These are phyloP conservation scores for Bruguiera gymnorhiza DNA, from an alignment of 345 rosid species.

Conservation along the genomic window DNA sequence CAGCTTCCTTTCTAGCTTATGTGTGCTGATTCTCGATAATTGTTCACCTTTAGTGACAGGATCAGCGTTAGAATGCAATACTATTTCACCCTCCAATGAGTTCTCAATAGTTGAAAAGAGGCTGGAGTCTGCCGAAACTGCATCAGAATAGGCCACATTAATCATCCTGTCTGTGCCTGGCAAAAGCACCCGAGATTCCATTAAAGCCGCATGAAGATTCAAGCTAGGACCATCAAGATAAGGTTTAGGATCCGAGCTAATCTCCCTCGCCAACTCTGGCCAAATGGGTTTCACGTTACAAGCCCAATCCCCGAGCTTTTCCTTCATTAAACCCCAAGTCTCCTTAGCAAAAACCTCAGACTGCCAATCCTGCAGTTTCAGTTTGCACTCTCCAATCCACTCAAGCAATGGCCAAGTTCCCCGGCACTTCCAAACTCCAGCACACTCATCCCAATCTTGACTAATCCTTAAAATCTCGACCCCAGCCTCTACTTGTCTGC, in stretches of 20 bases:
- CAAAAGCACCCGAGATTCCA: not conserved
- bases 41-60: not conserved
- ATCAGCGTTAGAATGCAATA: not conserved
- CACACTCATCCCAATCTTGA: constrained; percentile 7
- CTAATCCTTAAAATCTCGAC: constrained; percentile 4
- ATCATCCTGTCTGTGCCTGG: too few relatives aligned
- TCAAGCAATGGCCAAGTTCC: constrained; percentile 11
- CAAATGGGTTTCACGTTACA: not conserved
- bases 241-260: not conserved
- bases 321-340: not conserved
- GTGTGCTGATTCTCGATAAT: not conserved
- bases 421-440: constrained; percentile 7
- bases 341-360: not conserved
- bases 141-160: too few relatives aligned
- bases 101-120: not conserved
- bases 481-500: not conserved
- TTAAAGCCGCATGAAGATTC: not conserved
- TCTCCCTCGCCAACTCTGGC: not conserved
- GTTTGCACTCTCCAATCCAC: not conserved
- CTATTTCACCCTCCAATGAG: not conserved
- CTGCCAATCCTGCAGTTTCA: not conserved
- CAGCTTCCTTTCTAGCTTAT: not conserved
- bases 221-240: not conserved
- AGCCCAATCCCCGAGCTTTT: not conserved
- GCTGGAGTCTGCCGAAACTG: not conserved